A percentile compares a stretch with the other conserved stretches of the same genome.
phyloP scores from a whole-genome alignment of 139 green algal genomes.

The Spirogloea muscicola region DNA sequence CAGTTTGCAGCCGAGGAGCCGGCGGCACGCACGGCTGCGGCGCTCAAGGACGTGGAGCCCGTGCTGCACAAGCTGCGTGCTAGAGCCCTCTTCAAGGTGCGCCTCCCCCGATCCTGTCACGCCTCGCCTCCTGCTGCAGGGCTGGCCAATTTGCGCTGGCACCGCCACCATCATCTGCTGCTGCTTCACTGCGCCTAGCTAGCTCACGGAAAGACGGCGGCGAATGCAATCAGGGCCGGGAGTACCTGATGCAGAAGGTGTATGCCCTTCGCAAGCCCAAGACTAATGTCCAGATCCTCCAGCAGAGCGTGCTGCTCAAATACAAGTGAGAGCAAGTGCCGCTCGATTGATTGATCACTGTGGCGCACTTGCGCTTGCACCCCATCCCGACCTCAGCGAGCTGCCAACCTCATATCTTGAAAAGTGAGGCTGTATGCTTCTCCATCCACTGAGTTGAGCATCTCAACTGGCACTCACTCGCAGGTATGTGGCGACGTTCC shows the following conservation, averaged over 20 bases:
- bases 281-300: constrained; percentile 90
- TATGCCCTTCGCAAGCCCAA: constrained; percentile 81
- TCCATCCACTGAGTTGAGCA: too few species aligned
- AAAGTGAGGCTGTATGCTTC: too few species aligned
- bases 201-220: background rate
- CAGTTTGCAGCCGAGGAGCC: constrained; percentile 58
- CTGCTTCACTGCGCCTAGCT: background rate
- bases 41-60: constrained; percentile 71
- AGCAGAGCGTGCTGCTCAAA: constrained; percentile 88
- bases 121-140: background rate
- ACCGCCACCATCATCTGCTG: background rate
- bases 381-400: too few species aligned
- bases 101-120: background rate
- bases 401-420: too few species aligned
- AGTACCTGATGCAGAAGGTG: constrained; percentile 77
- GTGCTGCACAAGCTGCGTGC: constrained; percentile 84
- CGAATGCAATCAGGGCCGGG: constrained; percentile 63
- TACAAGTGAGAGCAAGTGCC: constrained; percentile 68
- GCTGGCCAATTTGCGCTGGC: background rate
- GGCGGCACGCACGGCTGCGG: constrained; percentile 45
- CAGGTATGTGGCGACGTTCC: constrained; percentile 51
- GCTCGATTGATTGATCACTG: too few species aligned
- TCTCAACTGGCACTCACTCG: too few species aligned
- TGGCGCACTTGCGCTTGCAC: too few species aligned
- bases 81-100: constrained; percentile 64